Base-by-base conservation (phyloP, 495 filamentous ascomycete genomes). In the Cairneyella variabilis region DNA sequence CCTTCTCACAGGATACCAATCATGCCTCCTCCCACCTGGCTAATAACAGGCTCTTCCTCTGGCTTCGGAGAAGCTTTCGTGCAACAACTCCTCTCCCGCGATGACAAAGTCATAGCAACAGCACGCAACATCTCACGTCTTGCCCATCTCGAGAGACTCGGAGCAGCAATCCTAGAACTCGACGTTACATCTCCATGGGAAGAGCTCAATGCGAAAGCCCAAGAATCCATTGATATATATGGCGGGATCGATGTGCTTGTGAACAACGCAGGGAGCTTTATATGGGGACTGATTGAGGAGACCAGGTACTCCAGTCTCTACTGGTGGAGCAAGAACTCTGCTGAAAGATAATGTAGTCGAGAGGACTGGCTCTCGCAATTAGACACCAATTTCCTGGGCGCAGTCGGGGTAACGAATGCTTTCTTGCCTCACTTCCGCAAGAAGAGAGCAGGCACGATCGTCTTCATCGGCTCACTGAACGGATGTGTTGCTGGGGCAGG, bases 41-140 rank as follows among this genome's bases (percentile, higher is more conserved):
- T 79, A 46, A 68, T 80, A 28, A 79, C 77, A 6, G 77, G 73
- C 20, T 70, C 65, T 56, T 71, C 69, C 48, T 71, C 69, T 11
- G 76, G 78, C 8, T 71, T 82, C 45, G 77, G 76, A 14, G 67
- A 65, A 34, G 56, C 65, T 37, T 64, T 77, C 14, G 69, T 69
- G 14, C 58, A 63, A 14, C 66, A 69, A 11, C 68, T 76, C 32
- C 68, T 75, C 16, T 59, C 68, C 3, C 69, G 73, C 22, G 82
- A 79, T 0, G 77, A 83, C 61, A 68, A 66, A 28, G 77, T 82
- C 25, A 76, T 85, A 51, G 79, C 80, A 3, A 76, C 76, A 1
- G 76, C 74, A 21, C 79, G 81, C 20, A 66, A 66, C 40, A 57
- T 63, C 18, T 59, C 69, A 30, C 3, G 28, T 10, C 46, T 48